A percentile compares a stretch with the other conserved stretches of the same genome.
Conservation (phyloP, 2,329 filamentous ascomycete species). For the Talaromyces sp. region DNA sequence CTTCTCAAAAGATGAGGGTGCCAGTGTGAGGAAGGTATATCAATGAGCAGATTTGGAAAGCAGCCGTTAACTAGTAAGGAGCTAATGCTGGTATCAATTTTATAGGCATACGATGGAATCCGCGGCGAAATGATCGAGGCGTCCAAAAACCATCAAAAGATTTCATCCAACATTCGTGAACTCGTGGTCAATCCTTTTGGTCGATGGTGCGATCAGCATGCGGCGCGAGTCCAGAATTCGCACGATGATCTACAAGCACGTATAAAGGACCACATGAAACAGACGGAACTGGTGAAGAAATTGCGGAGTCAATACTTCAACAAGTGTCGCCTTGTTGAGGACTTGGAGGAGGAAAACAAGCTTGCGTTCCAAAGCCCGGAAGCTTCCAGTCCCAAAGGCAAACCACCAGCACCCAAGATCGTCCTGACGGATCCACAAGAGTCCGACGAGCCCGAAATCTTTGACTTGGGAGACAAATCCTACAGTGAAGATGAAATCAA, state of each 20-base stretch:
- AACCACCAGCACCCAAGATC: constrained; percentile 64
- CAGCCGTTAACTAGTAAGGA: not conserved
- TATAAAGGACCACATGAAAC: constrained; percentile 89
- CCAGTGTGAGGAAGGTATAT: constrained; percentile 87
- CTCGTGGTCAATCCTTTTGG: constrained; percentile 92
- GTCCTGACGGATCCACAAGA: constrained; percentile 74
- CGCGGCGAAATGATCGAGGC: constrained; percentile 90
- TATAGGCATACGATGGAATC: constrained; percentile 87
- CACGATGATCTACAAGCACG: constrained; percentile 89
- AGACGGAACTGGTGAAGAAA: constrained; percentile 87
- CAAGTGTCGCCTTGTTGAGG: constrained; percentile 93
- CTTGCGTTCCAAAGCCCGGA: constrained; percentile 88
- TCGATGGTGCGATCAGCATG: constrained; percentile 94
- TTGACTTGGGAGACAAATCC: constrained; percentile 86
- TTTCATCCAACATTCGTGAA: constrained; percentile 92
- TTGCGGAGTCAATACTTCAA: constrained; percentile 96
- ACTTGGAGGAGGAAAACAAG: constrained; percentile 97
- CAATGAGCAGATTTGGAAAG: not conserved
- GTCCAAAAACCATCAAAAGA: constrained; percentile 85
- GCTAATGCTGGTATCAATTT: not conserved
- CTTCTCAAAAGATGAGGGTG: constrained; percentile 88
- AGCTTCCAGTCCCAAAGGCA: constrained; percentile 59
- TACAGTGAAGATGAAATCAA: constrained; percentile 86
- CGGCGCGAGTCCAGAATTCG: constrained; percentile 82
- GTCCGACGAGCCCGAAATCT: constrained; percentile 69